Percentiles rank a stretch among this genome's conserved stretches.
Evolutionary conservation across 208 protist genomes (phyloP).

Genomic region (Crithidia mellificae): DNA sequence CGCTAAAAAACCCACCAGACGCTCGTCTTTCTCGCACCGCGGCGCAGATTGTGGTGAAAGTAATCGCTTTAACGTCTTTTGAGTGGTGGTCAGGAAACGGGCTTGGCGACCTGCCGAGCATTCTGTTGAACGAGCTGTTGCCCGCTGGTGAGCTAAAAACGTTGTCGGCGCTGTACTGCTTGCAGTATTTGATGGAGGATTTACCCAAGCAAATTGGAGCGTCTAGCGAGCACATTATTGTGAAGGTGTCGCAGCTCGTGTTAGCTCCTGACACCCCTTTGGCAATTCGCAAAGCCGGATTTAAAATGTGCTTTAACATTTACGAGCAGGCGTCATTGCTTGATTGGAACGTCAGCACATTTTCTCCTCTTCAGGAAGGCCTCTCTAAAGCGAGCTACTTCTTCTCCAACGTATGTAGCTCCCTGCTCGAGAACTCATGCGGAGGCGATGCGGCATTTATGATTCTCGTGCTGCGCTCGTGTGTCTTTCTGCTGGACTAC

Average conservation of each 20-base stretch:
- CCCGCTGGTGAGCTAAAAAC: constrained; percentile 59
- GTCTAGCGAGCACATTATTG: constrained; percentile 73
- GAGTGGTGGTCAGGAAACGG: constrained; percentile 71
- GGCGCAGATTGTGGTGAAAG: constrained; percentile 85
- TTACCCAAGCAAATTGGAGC: constrained; percentile 74
- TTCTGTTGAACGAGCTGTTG: constrained; percentile 74
- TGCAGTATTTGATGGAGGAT: constrained; percentile 91
- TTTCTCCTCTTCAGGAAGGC: constrained; percentile 78
- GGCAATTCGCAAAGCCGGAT: constrained; percentile 71
- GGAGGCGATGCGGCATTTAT: constrained; percentile 55
- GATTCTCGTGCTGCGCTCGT: constrained; percentile 69
- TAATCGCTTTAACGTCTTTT: constrained; percentile 79
- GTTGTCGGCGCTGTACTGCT: constrained; percentile 71
- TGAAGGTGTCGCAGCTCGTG: constrained; percentile 52
- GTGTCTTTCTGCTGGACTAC: constrained; percentile 81
- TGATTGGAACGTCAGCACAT: constrained; percentile 81
- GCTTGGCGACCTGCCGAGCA: constrained; percentile 60
- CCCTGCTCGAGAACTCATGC: constrained; percentile 57
- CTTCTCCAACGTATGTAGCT: constrained; percentile 67
- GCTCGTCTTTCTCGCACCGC: constrained; percentile 63
- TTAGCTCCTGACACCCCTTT: constrained; percentile 29
- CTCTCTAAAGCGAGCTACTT: constrained; percentile 58
- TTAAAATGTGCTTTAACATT: constrained; percentile 86
- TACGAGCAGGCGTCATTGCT: constrained; percentile 83
- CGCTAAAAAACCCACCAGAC: constrained; percentile 56